Evolutionary conservation across 2,329 filamentous ascomycete genomes (phyloP), one percentile per base, ranked within the genome.

Genomic region (Chlorencoelia australis): DNA sequence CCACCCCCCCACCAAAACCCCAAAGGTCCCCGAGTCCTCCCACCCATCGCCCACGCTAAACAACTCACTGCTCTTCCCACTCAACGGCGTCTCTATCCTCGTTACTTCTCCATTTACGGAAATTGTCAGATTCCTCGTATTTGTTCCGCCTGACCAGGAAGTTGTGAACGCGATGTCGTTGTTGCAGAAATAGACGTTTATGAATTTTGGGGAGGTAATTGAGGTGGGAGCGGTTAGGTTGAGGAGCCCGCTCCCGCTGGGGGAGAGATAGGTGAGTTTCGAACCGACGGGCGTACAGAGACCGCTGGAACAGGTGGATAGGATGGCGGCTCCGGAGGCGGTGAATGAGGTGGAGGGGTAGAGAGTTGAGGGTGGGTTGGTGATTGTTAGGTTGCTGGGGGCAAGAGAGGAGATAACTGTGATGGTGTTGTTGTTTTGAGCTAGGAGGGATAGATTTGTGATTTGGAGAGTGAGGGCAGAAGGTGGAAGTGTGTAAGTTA

Each of bases 291-390:
- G 50, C 1, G 27, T 6, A 27, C 50, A 53, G 33, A 48, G 38
- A 17, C 31, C 38, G 2, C 39, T 39, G 21, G 14, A 25, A 33
- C 50, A 53, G 11, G 40, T 37, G 21, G 33, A 37, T 4, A 16
- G 37, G 13, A 24, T 30, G 7, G 49, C 35, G 16, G 28, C 13
- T 38, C 73, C 73, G 11, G 64, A 62, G 2, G 71, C 70, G 1
- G 71, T 73, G 55, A 73, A 74, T 28, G 69, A 72, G 4, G 65
- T 64, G 7, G 64, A 62, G 6, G 69, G 68, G 33, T 50, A 48
- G 18, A 71, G 69, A 1, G 65, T 40, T 30, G 35, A 20, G 2
- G 32, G 11, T 18, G 46, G 48, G 2, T 21, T 4, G 8, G 42
- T 36, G 10, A 51, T 39, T 3, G 35, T 20, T 15, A 52, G 20